Percentiles rank a stretch among this genome's conserved stretches.
phyloP scores from a whole-genome alignment of 768 basidiomycete species.

The Tephrocybe sp. region DNA sequence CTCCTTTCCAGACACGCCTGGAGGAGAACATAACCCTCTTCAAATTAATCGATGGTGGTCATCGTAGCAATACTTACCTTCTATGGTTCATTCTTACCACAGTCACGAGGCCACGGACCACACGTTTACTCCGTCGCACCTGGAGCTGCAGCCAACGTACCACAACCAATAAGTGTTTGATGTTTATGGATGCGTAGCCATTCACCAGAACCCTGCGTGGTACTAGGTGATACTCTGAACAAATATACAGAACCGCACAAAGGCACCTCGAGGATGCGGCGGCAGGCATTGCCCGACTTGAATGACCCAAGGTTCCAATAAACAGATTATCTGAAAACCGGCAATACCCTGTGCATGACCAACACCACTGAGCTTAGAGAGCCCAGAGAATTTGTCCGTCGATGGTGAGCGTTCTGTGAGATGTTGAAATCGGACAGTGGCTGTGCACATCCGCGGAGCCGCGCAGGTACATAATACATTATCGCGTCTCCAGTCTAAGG shows the following conservation, averaged over 20 bases:
- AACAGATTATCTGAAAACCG: too few relatives aligned
- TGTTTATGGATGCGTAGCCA: constrained; percentile 52
- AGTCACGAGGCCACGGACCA: constrained; percentile 65
- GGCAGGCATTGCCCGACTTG: constrained; percentile 43
- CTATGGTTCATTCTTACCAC: constrained; percentile 55
- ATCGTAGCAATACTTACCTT: constrained; percentile 53
- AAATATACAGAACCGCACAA: constrained; percentile 50
- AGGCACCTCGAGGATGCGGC: constrained; percentile 47
- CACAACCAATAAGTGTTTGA: constrained; percentile 52
- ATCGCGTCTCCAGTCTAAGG: too few relatives aligned
- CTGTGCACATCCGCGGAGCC: too few relatives aligned
- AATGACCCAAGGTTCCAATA: too few relatives aligned
- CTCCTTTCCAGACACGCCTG: constrained; percentile 55
- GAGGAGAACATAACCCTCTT: constrained; percentile 46
- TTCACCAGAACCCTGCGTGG: constrained; percentile 59
- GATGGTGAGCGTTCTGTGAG: too few relatives aligned
- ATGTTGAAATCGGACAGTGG: too few relatives aligned
- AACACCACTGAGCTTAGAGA: too few relatives aligned
- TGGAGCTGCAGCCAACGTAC: constrained; percentile 40
- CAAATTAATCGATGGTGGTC: constrained; percentile 34
- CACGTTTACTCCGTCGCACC: constrained; percentile 59
- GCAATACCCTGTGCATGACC: too few relatives aligned
- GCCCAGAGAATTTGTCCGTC: too few relatives aligned
- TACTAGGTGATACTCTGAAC: constrained; percentile 60
- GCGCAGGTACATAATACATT: too few relatives aligned